Base-by-base conservation (phyloP, 202 grass and related monocot genomes). In the Alloteropsis angusta region DNA sequence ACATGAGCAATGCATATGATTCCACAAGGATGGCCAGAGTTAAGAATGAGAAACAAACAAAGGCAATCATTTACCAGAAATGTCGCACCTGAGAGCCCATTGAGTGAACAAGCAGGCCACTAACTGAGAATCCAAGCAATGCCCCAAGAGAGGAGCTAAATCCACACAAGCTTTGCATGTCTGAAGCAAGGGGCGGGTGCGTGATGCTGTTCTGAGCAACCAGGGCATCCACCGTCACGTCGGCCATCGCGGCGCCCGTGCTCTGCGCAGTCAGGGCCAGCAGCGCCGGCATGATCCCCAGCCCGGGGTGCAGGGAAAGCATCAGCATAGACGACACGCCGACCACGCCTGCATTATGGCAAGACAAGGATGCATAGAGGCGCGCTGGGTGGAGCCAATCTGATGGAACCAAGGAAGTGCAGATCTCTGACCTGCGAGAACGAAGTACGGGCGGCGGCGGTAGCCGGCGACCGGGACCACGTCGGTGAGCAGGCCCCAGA, bases 401-500 rank as follows among this genome's bases (percentile, higher is more conserved):
- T 30, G 35, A 16, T 45, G 69, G 60, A 58, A 84, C 49, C 25
- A 68, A 18, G 43, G 2, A 44, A 36, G 54, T 16, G 18, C 25
- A 47, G 34, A 75, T 68, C 19, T 68, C 18, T 70, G n/a, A 89
- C 94, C 94, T 74, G 94, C 88, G 2, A 93, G 60, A 18, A 89
- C 60, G 72, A 97, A 86, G 66, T 97, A 97, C 15, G 90, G 90
- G 50, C 86, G 74, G 67, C 90, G 85, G 81, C 82, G 82, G 83
- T 86, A 97, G 6, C 93, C 90, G 41, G 42, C 79, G 19, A 97
- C 66, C 57, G 88, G 93, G 22, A 93, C 61, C 14, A 89, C 49
- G 72, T 91, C 90, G 25, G 88, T 97, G 32, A 97, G 87, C 61
- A 93, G 79, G 57, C 93, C 93, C 93, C 93, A 97, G 52, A 97